Evolutionary conservation across 2,329 filamentous ascomycete genomes (phyloP).

Genomic region (Tolypocladium ophioglossoides): DNA sequence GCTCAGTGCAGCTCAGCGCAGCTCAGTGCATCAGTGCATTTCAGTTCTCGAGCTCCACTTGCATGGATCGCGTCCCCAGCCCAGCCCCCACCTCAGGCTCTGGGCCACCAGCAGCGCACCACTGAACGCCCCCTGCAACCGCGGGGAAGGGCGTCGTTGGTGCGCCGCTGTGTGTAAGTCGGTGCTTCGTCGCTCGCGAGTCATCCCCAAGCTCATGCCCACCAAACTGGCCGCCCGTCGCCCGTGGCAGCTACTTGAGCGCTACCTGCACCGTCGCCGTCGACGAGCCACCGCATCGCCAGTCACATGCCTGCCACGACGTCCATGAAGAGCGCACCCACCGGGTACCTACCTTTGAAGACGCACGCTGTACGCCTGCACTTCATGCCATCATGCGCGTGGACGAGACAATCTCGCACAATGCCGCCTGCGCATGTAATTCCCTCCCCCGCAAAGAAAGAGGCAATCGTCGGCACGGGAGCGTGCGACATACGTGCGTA

Average conservation of each 20-base stretch:
- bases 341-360: no score
- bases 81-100: neutral
- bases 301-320: neutral
- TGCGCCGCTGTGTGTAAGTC: neutral
- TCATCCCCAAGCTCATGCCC: neutral
- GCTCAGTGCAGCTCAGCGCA: neutral
- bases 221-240: neutral
- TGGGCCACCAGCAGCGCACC: neutral
- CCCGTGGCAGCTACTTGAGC: neutral
- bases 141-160: neutral
- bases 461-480: neutral
- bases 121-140: no score
- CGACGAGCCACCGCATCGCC: neutral
- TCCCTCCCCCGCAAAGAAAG: neutral
- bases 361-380: neutral
- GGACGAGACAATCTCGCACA: neutral
- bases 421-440: neutral
- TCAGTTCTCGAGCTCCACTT: neutral
- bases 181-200: neutral
- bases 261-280: neutral
- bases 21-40: neutral
- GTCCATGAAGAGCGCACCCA: neutral
- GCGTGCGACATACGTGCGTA: neutral
- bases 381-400: neutral
- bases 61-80: neutral